Evolutionary conservation across 306 rosid species (phyloP), one percentile per base, ranked within the genome.

Genomic region (Trichosanthes truncata): DNA sequence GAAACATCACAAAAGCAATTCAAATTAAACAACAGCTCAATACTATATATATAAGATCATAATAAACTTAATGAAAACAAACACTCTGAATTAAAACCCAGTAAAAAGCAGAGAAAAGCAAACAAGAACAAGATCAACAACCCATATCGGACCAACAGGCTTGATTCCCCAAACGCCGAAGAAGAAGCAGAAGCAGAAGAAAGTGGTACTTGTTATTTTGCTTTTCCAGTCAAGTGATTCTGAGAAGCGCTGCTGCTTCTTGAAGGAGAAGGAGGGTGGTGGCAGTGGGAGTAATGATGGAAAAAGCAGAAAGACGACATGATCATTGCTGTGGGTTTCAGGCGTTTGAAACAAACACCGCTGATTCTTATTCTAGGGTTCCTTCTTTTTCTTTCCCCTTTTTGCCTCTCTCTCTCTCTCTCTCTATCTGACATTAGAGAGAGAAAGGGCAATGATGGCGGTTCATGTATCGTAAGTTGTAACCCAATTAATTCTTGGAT

Each of bases 121-220:
- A n/a, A n/a, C n/a, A n/a, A n/a, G n/a, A n/a, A n/a, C n/a, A n/a
- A n/a, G n/a, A n/a, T n/a, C n/a, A n/a, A n/a, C n/a, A 29, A 29
- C 25, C 62, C 66, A 91, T 89, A 86, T 91, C 94, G 97, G 98
- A 93, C 98, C 98, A 81, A 4, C 88, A 84, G 51, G 98, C 98
- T 93, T 93, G 94, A 93, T 93, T 93, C 98, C 98, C 98, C 93
- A 9, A 75, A 73, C 33, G 77, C 60, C 45, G 79, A 5, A 67
- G 80, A 35, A 46, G 45, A 11, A 48, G 23, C 78, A 7, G 80
- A 83, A 78, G 81, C 1, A 29, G 33, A 29, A 29, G 33, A 90
- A 87, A 90, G 87, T 79, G 78, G 94, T 35, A 36, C 38, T 36
- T 36, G 38, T n/a, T n/a, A n/a, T n/a, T n/a, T n/a, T n/a, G n/a